phyloP scores from a whole-genome alignment of 2,329 filamentous ascomycete genomes.

The Cryphonectria parasitica region DNA sequence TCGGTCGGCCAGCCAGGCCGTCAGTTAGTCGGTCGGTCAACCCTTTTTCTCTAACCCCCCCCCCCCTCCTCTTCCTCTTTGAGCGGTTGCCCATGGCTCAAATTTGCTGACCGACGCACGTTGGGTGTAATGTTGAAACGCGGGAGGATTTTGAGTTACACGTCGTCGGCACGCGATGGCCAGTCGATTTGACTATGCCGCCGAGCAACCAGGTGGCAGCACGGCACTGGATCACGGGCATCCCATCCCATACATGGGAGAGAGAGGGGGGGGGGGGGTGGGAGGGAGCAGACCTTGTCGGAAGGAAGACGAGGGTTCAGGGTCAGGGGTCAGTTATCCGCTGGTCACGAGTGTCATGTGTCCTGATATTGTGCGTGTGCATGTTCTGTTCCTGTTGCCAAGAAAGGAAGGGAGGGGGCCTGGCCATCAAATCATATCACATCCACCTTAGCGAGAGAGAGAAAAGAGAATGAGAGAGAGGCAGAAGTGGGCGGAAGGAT shows the following conservation, averaged over 20 bases:
- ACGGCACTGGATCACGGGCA: not conserved
- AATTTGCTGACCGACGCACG: not conserved
- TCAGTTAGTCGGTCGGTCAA: not conserved
- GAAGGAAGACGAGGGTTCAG: not conserved
- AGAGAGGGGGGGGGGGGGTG: not conserved
- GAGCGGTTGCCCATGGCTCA: not conserved
- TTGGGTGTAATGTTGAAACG: constrained; percentile 18
- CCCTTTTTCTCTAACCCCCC: too few species aligned
- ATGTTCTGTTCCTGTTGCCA: not conserved
- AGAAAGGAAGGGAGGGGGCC: not conserved
- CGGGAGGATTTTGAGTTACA: constrained; percentile 10
- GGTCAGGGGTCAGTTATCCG: not conserved
- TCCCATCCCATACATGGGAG: not conserved
- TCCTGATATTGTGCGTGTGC: not conserved
- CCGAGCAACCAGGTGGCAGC: constrained; percentile 1
- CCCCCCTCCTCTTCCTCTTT: not conserved
- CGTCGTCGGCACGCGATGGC: not conserved
- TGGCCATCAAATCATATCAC: not conserved
- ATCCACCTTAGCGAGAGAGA: not conserved
- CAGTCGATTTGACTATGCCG: not conserved
- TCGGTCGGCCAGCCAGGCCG: not conserved
- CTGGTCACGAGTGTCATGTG: constrained; percentile 16
- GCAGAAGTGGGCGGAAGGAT: not conserved
- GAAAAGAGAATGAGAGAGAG: not conserved
- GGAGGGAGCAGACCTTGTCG: not conserved